A percentile compares a stretch with the other conserved stretches of the same genome.
Conservation (phyloP, 2,329 filamentous ascomycete species). For the Talaromyces albobiverticillius region DNA sequence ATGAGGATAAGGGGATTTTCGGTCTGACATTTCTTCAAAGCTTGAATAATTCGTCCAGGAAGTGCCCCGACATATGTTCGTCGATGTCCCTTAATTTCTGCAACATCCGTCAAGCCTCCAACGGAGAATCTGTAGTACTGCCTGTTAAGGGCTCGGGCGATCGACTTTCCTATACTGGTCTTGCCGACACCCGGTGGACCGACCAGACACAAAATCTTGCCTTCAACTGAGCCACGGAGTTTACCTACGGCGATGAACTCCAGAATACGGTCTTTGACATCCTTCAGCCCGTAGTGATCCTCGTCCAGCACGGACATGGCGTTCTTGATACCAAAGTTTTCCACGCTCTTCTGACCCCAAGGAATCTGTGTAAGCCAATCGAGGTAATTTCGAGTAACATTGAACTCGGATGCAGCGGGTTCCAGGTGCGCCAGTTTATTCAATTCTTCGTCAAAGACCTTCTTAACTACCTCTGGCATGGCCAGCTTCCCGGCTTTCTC, state of each 20-base stretch:
- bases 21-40: constrained; percentile 97
- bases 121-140: constrained; percentile 99
- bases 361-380: constrained; percentile 99
- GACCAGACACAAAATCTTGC: constrained; percentile 97
- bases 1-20: constrained; percentile 96
- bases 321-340: constrained; percentile 94
- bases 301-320: constrained; percentile 89
- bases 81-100: constrained; percentile 96
- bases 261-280: constrained; percentile 96
- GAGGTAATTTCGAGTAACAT: constrained; percentile 95
- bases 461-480: constrained; percentile 95
- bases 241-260: constrained; percentile 99
- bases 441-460: constrained; percentile 96
- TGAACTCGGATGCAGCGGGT: constrained; percentile 94
- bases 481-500: constrained; percentile 90
- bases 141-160: constrained; percentile 87
- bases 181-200: constrained; percentile 97
- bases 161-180: constrained; percentile 98
- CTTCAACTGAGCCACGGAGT: constrained; percentile 92
- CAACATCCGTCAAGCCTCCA: constrained; percentile 92
- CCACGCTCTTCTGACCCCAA: constrained; percentile 90
- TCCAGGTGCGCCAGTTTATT: constrained; percentile 96
- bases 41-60: constrained; percentile 95
- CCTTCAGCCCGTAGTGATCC: constrained; percentile 94
- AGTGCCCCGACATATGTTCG: constrained; percentile 95